Conservation (phyloP, 768 basidiomycete genomes). For the Cantharellus cinnabarinus region DNA sequence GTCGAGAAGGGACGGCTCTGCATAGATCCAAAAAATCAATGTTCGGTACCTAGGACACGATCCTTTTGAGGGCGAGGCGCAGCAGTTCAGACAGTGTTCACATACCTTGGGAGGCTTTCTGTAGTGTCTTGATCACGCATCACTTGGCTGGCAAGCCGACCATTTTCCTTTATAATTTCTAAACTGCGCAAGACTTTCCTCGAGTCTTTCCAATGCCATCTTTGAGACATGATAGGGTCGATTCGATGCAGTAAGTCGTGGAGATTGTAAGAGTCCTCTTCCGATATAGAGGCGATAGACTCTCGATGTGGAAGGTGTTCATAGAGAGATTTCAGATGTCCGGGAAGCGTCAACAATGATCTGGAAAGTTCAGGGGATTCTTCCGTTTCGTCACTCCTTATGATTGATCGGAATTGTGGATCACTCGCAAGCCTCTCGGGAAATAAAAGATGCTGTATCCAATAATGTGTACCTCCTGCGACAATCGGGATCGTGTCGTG, state of each 20-base stretch:
- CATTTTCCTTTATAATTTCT: conserved; percentile 51
- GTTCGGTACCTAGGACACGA: conserved; percentile 44
- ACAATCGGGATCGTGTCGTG: conserved; percentile 51
- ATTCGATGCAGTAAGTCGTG: conserved; percentile 44
- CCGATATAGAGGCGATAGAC: conserved; percentile 34
- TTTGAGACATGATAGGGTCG: conserved; percentile 49
- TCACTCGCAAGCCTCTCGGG: conserved; percentile 39
- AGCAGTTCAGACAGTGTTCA: neutral
- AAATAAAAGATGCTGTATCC: conserved; percentile 91
- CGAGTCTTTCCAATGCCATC: conserved; percentile 96
- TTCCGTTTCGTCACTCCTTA: neutral
- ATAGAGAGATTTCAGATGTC: conserved; percentile 21
- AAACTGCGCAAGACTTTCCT: conserved; percentile 74
- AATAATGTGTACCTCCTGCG: conserved; percentile 92
- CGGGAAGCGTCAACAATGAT: neutral
- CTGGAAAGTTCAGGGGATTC: neutral
- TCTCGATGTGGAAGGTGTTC: conserved; percentile 36
- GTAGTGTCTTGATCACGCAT: conserved; percentile 37
- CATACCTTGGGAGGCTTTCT: conserved; percentile 10
- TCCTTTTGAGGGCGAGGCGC: neutral
- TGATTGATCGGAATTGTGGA: neutral
- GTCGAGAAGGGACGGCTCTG: conserved; percentile 39
- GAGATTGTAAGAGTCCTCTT: conserved; percentile 38
- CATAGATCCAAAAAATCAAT: conserved; percentile 80
- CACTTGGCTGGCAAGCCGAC: conserved; percentile 44